phyloP scores from a whole-genome alignment of 2,329 filamentous ascomycete species.

The Epichloe gansuensis region DNA sequence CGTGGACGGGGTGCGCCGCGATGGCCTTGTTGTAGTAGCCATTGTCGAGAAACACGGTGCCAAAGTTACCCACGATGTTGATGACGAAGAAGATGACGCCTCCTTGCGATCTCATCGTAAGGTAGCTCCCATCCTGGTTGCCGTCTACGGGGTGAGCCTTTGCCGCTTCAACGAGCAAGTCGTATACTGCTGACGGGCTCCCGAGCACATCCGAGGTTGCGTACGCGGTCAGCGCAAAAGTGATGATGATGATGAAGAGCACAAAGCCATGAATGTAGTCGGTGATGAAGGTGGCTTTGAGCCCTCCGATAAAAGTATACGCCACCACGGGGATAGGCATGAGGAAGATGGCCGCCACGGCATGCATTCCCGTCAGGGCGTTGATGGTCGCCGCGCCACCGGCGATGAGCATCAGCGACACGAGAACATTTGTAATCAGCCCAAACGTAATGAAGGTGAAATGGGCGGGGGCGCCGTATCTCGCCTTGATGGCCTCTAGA shows the following conservation, averaged over 20 bases:
- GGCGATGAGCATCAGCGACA: slow-evolving; percentile 80
- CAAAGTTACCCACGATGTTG: slow-evolving; percentile 75
- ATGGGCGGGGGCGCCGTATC: slow-evolving; percentile 63
- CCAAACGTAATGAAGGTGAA: slow-evolving; percentile 73
- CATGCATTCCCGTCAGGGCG: slow-evolving; percentile 33
- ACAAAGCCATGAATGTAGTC: slow-evolving; percentile 83
- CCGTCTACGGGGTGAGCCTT: slow-evolving; percentile 62
- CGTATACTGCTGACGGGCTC: slow-evolving; percentile 66
- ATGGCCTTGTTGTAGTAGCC: slow-evolving; percentile 93
- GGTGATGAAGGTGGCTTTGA: slow-evolving; percentile 80
- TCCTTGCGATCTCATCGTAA: slow-evolving; percentile 63
- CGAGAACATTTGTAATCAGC: slow-evolving; percentile 73
- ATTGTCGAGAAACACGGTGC: slow-evolving; percentile 75
- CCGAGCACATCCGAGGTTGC: slow-evolving; percentile 61
- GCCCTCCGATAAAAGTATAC: slow-evolving; percentile 67
- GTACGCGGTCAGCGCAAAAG: slow-evolving; percentile 75
- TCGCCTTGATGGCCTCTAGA: slow-evolving; percentile 69
- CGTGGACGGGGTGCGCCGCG: slow-evolving; percentile 72
- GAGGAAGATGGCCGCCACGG: slow-evolving; percentile 53
- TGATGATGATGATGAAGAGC: slow-evolving; percentile 71
- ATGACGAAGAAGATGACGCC: slow-evolving; percentile 87
- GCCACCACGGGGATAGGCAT: slow-evolving; percentile 34
- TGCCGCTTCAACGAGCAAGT: slow-evolving; percentile 59
- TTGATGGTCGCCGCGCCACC: slow-evolving; percentile 54
- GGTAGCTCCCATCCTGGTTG: slow-evolving; percentile 69